Evolutionary conservation across 2,329 filamentous ascomycete genomes (phyloP).

Genomic region (Torrubiella hemipterigena): DNA sequence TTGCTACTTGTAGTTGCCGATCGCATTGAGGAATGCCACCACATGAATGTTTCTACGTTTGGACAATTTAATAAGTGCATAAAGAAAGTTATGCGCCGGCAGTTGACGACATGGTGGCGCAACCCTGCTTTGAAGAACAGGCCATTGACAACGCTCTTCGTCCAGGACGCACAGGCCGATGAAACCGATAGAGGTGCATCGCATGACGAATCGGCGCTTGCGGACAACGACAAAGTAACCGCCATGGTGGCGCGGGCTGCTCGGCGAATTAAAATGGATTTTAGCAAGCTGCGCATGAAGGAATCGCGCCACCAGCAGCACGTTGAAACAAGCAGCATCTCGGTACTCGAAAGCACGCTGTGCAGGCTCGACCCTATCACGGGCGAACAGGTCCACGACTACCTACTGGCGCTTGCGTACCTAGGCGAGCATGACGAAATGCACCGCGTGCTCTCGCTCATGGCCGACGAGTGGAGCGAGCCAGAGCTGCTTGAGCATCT

Average conservation of each 20-base stretch:
- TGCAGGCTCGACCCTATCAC: slow-evolving; percentile 19
- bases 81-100: slow-evolving; percentile 12
- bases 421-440: slow-evolving; percentile 49
- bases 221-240: background rate
- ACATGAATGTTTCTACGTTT: slow-evolving; percentile 12
- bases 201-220: background rate
- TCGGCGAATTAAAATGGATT: slow-evolving; percentile 1
- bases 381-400: slow-evolving; percentile 35
- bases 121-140: background rate
- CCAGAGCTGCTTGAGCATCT: slow-evolving; percentile 21
- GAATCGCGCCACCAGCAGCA: slow-evolving; percentile 6
- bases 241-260: background rate
- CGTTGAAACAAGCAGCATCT: slow-evolving; percentile 11
- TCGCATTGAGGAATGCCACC: slow-evolving; percentile 15
- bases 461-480: slow-evolving; percentile 33
- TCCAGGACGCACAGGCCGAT: background rate
- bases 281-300: background rate
- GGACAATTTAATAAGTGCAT: slow-evolving; percentile 12
- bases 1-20: slow-evolving; percentile 15
- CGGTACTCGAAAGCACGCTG: slow-evolving; percentile 19
- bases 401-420: slow-evolving; percentile 51
- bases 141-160: background rate
- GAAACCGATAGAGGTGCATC: background rate
- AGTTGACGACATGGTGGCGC: too few relatives aligned
- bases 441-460: slow-evolving; percentile 45